Evolutionary conservation across 2,329 filamentous ascomycete genomes (phyloP).

Genomic region (Cladosporium sp.): DNA sequence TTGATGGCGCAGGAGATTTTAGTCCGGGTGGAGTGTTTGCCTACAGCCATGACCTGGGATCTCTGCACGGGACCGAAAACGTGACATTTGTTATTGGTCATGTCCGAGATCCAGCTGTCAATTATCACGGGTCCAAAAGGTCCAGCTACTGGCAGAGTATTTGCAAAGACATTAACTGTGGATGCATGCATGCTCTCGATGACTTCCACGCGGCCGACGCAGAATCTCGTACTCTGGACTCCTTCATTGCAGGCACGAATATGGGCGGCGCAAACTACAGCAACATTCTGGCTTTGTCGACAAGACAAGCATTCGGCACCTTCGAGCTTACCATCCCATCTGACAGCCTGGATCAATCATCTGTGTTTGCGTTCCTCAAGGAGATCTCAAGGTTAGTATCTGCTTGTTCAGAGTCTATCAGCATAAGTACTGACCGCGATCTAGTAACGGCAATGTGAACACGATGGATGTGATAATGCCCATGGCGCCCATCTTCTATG

Average conservation of each 20-base stretch:
- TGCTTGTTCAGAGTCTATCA: slow-evolving; percentile 22
- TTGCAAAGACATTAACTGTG: slow-evolving; percentile 32
- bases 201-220: slow-evolving; percentile 36
- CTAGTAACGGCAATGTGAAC: slow-evolving; percentile 32
- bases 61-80: slow-evolving; percentile 24
- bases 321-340: slow-evolving; percentile 47
- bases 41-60: slow-evolving; percentile 38
- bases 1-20: slow-evolving; percentile 27
- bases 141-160: slow-evolving; percentile 38
- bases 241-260: slow-evolving; percentile 18
- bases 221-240: slow-evolving; percentile 29
- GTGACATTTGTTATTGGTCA: slow-evolving; percentile 42
- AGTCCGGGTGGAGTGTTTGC: slow-evolving; percentile 30
- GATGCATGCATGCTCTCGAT: slow-evolving; percentile 37
- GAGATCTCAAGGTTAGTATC: slow-evolving; percentile 41
- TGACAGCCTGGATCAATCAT: slow-evolving; percentile 36
- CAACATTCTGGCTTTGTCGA: slow-evolving; percentile 38
- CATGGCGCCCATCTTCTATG: slow-evolving; percentile 32
- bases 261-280: slow-evolving; percentile 32
- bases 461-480: slow-evolving; percentile 32
- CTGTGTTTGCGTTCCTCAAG: slow-evolving; percentile 47
- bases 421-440: slow-evolving; percentile 20
- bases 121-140: slow-evolving; percentile 38
- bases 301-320: slow-evolving; percentile 49
- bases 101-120: slow-evolving; percentile 37